These are phyloP conservation scores for Pythium phragmitis DNA, from an alignment of 352 stramenopile species.

Conservation along the genomic window DNA sequence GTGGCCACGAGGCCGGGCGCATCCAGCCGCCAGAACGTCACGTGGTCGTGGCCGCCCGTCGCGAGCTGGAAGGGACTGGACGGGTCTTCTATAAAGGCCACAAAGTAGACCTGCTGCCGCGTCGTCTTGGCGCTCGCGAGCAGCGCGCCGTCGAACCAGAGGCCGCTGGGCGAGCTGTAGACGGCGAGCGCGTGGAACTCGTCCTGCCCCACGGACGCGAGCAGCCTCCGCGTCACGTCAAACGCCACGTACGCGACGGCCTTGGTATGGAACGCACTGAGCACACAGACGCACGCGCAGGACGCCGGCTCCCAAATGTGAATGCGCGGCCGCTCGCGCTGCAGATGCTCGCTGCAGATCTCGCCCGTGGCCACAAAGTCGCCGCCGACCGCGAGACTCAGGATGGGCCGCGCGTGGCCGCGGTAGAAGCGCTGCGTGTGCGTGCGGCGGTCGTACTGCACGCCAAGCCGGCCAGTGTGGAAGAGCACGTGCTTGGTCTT, in stretches of 20 bases:
- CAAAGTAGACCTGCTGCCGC: conserved; percentile 55
- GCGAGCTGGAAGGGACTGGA: conserved; percentile 48
- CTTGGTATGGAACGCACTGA: conserved; percentile 67
- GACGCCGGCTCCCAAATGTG: conserved; percentile 76
- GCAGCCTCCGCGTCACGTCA: conserved; percentile 35
- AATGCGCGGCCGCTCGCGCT: conserved; percentile 57
- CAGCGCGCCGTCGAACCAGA: conserved; percentile 66
- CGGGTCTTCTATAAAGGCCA: conserved; percentile 55
- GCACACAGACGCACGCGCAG: conserved; percentile 41
- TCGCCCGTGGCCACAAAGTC: conserved; percentile 69
- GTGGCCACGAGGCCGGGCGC: conserved; percentile 47
- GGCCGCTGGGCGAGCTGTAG: conserved; percentile 52
- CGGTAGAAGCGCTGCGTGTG: conserved; percentile 69
- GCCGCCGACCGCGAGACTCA: conserved; percentile 52
- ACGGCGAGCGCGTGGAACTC: conserved; percentile 74
- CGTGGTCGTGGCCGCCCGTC: conserved; percentile 63
- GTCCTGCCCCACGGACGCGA: conserved; percentile 71
- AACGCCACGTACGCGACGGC: conserved; percentile 72
- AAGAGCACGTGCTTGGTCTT: conserved; percentile 69
- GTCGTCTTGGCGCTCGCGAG: conserved; percentile 50
- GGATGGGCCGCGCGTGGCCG: conserved; percentile 55
- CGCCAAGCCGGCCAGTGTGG: conserved; percentile 52
- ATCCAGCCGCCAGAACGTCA: conserved; percentile 71
- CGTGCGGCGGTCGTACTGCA: conserved; percentile 75
- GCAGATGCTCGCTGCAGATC: conserved; percentile 56